A percentile compares a stretch with the other conserved stretches of the same genome.
These are phyloP conservation scores for Mrakia blollopis DNA, from an alignment of 768 basidiomycete genomes.

Conservation along the genomic window DNA sequence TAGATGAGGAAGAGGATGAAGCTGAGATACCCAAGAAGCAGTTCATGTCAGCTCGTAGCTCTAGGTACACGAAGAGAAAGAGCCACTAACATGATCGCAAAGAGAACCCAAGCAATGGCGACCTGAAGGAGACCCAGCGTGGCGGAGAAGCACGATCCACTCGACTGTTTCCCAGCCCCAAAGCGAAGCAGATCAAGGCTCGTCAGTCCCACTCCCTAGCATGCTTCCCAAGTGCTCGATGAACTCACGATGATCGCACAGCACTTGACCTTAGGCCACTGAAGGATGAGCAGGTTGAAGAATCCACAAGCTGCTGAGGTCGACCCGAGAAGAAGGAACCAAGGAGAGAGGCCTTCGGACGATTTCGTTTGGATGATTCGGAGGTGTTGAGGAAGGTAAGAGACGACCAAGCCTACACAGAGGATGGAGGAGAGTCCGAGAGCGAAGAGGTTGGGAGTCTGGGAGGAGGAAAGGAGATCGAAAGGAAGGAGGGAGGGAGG, in stretches of 20 bases:
- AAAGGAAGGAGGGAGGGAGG: constrained; percentile 2
- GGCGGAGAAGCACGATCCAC: constrained; percentile 69
- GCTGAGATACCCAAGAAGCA: constrained; percentile 47
- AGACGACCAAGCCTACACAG: constrained; percentile 66
- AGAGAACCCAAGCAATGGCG: constrained; percentile 73
- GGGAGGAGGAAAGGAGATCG: background rate
- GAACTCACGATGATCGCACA: constrained; percentile 67
- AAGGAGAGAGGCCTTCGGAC: constrained; percentile 85
- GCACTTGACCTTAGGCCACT: constrained; percentile 75
- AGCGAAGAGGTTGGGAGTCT: constrained; percentile 44
- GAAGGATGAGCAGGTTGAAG: constrained; percentile 81
- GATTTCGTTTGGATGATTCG: constrained; percentile 73
- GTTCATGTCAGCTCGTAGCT: background rate
- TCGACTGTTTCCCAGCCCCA: constrained; percentile 48
- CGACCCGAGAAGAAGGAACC: constrained; percentile 80
- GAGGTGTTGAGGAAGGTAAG: constrained; percentile 79
- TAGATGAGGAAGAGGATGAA: constrained; percentile 86
- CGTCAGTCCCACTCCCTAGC: background rate
- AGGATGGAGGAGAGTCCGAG: constrained; percentile 62
- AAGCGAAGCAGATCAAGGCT: background rate
- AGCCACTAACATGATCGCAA: constrained; percentile 69
- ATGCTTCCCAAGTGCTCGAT: background rate
- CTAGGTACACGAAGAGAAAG: background rate
- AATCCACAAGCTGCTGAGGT: constrained; percentile 75
- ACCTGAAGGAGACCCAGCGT: constrained; percentile 80